A percentile compares a stretch with the other conserved stretches of the same genome.
These are phyloP conservation scores for Boletus sensibilis DNA, from an alignment of 768 basidiomycete species.

Conservation along the genomic window DNA sequence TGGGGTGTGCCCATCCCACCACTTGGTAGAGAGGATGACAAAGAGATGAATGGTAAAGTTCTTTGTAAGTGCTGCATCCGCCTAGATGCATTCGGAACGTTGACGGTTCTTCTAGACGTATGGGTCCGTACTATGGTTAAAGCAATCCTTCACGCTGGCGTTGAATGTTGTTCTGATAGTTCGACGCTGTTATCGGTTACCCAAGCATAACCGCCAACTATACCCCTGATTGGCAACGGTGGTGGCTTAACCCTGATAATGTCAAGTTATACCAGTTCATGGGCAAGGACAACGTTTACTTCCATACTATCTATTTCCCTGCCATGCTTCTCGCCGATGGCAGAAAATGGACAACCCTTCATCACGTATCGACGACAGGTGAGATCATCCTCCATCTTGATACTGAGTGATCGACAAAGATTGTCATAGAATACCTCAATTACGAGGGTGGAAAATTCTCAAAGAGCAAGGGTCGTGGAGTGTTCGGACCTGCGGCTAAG, in stretches of 20 bases:
- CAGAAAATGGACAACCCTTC: constrained; percentile 88
- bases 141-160: background rate
- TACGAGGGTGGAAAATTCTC: constrained; percentile 99
- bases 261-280: constrained; percentile 97
- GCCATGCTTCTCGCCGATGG: constrained; percentile 87
- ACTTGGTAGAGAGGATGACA: constrained; percentile 64
- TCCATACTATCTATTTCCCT: constrained; percentile 96
- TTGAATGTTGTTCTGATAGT: constrained; percentile 47
- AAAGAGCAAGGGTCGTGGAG: constrained; percentile 94
- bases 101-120: constrained; percentile 57
- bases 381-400: constrained; percentile 15
- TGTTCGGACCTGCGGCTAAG: constrained; percentile 92
- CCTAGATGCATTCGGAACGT: constrained; percentile 1
- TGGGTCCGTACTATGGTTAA: constrained; percentile 61
- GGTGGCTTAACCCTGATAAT: constrained; percentile 93
- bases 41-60: constrained; percentile 91
- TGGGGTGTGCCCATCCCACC: constrained; percentile 96
- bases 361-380: constrained; percentile 96
- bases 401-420: background rate
- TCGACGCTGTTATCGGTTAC: constrained; percentile 96
- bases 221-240: constrained; percentile 90
- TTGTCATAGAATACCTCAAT: constrained; percentile 81
- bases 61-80: constrained; percentile 66
- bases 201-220: constrained; percentile 96
- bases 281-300: constrained; percentile 99